A percentile compares a stretch with the other conserved stretches of the same genome.
Conservation (phyloP, 148 eudicot genomes). For the Vaccinium corymbosum region DNA sequence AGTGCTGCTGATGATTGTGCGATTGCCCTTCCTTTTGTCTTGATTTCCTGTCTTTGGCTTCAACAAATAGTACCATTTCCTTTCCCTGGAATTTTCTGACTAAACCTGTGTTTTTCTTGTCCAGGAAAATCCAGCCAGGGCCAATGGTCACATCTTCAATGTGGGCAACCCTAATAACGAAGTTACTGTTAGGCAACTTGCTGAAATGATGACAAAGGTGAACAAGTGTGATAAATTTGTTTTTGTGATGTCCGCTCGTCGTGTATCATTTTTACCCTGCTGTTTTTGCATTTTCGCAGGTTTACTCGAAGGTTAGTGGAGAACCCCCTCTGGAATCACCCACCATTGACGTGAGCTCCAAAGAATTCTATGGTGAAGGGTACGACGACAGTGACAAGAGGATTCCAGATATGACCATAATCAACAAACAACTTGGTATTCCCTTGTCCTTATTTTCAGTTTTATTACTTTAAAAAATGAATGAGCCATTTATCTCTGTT, state of each 20-base stretch:
- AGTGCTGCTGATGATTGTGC: constrained; percentile 89
- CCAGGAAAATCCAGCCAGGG: constrained; percentile 95
- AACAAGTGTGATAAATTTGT: background rate
- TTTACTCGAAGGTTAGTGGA: constrained; percentile 85
- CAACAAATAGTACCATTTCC: background rate
- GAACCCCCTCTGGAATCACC: constrained; percentile 68
- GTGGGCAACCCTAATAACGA: constrained; percentile 98
- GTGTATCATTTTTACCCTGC: background rate
- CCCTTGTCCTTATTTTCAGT: background rate
- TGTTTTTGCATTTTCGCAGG: constrained; percentile 26
- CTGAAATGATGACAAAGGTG: constrained; percentile 99
- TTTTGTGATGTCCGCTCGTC: background rate
- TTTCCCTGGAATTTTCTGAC: background rate
- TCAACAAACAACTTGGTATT: constrained; percentile 89
- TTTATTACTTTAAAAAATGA: background rate
- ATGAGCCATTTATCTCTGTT: background rate
- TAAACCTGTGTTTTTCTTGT: background rate
- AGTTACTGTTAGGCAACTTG: constrained; percentile 97
- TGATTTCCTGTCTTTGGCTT: background rate
- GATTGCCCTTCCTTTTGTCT: constrained; percentile 20
- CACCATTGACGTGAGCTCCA: constrained; percentile 84
- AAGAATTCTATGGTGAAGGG: constrained; percentile 92
- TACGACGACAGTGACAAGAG: constrained; percentile 98
- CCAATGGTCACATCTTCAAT: constrained; percentile 94
- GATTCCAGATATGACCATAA: constrained; percentile 98